Percentiles rank a stretch among this genome's conserved stretches.
Conservation (phyloP, 768 basidiomycete species). For the Lactarius tabidus region DNA sequence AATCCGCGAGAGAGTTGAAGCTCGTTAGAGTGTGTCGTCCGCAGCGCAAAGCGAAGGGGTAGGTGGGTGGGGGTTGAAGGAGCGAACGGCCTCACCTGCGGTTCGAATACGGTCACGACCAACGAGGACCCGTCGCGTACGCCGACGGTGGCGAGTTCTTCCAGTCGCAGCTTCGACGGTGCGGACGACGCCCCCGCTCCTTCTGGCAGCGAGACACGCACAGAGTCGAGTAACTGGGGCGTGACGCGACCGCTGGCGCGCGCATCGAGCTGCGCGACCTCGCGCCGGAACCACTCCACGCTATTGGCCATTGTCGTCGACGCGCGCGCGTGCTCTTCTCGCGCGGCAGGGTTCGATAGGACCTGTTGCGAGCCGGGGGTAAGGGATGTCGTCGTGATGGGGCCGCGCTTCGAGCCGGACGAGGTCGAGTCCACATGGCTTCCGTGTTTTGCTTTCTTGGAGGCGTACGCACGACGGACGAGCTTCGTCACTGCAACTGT, state of each 20-base stretch:
- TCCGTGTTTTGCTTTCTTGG: conserved; percentile 19
- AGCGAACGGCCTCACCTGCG: conserved; percentile 50
- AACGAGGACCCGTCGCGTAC: conserved; percentile 73
- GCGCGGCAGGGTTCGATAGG: conserved; percentile 47
- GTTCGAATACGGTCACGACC: conserved; percentile 73
- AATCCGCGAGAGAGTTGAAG: no score
- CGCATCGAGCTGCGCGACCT: conserved; percentile 65
- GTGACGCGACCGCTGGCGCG: conserved; percentile 76
- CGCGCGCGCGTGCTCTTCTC: conserved; percentile 57
- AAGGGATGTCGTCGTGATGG: conserved; percentile 50
- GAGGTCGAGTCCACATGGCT: background rate
- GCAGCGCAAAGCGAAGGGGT: no score
- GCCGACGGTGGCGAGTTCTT: conserved; percentile 77
- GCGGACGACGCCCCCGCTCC: conserved; percentile 22
- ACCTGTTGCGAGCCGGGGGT: conserved; percentile 65
- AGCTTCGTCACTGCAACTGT: background rate
- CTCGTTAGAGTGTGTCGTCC: background rate
- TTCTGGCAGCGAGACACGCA: conserved; percentile 51
- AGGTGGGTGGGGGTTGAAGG: background rate
- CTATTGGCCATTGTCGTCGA: conserved; percentile 59
- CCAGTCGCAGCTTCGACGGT: conserved; percentile 40
- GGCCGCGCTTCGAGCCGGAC: conserved; percentile 10
- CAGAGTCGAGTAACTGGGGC: conserved; percentile 63
- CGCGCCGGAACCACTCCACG: conserved; percentile 74
- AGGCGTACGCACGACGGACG: conserved; percentile 16